These are phyloP conservation scores for Vachellia collinsii DNA, from an alignment of 306 rosid species.

Conservation along the genomic window DNA sequence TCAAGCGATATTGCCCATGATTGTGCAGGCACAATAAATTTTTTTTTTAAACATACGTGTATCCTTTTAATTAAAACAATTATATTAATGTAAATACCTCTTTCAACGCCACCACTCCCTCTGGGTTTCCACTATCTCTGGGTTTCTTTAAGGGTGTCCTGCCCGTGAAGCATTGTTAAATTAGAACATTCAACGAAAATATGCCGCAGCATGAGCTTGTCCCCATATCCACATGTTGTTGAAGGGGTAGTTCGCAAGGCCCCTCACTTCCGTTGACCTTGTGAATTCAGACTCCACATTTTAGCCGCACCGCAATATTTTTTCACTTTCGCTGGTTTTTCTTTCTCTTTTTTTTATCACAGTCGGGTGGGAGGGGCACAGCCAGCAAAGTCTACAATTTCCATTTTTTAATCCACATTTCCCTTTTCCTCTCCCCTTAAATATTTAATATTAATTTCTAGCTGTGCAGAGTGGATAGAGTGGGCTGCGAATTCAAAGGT, in stretches of 20 bases:
- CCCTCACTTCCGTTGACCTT: background rate
- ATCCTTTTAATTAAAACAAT: too few relatives aligned
- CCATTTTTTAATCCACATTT: too few relatives aligned
- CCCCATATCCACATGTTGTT: background rate
- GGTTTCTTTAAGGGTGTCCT: background rate
- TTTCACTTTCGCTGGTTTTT: too few relatives aligned
- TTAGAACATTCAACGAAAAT: background rate
- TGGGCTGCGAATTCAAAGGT: background rate
- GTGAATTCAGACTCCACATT: constrained; percentile 40
- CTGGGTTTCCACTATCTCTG: too few relatives aligned
- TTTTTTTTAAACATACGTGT: too few relatives aligned
- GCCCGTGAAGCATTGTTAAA: background rate
- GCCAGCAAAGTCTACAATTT: too few relatives aligned
- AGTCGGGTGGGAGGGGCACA: too few relatives aligned
- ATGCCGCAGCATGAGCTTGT: background rate
- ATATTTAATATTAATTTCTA: background rate
- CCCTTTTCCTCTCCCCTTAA: background rate
- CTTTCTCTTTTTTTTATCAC: too few relatives aligned
- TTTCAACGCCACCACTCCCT: too few relatives aligned
- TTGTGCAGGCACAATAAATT: too few relatives aligned
- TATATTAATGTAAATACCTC: too few relatives aligned
- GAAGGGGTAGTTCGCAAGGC: constrained; percentile 7
- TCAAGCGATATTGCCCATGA: too few relatives aligned
- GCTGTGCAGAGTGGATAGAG: background rate
- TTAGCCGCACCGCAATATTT: constrained; percentile 36